These are phyloP conservation scores for Moesziomyces parantarcticus DNA, from an alignment of 1,284 basidiomycete species.

Conservation along the genomic window DNA sequence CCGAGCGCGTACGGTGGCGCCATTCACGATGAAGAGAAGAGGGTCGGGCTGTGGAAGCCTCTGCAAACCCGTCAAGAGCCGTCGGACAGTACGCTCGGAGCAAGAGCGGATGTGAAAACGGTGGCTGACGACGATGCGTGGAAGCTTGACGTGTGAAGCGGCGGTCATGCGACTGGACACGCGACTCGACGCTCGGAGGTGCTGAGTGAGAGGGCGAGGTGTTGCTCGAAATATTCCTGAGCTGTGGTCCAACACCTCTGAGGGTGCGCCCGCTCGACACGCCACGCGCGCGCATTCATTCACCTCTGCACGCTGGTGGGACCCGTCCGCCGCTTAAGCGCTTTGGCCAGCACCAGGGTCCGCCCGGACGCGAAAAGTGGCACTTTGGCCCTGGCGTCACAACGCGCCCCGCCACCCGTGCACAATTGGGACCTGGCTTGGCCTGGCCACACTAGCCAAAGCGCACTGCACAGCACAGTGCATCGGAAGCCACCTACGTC, in stretches of 20 bases:
- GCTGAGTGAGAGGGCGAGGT: not conserved
- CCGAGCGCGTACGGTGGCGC: no score
- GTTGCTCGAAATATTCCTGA: not conserved
- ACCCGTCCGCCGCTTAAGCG: not conserved
- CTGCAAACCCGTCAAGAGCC: no score
- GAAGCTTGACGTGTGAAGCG: no score
- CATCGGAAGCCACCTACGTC: not conserved
- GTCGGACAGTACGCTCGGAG: no score
- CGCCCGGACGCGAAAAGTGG: not conserved
- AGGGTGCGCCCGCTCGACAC: no score
- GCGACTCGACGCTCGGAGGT: not conserved
- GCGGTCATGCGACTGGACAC: not conserved
- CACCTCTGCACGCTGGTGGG: not conserved
- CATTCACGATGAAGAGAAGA: no score
- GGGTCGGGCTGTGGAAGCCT: no score
- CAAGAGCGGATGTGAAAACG: no score
- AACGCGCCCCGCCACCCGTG: not conserved
- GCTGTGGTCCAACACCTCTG: not conserved
- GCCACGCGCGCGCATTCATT: not conserved
- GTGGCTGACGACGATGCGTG: no score
- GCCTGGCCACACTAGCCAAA: not conserved
- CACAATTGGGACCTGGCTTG: no score
- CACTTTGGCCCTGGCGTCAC: not conserved
- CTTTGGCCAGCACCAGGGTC: not conserved
- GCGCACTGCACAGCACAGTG: no score